Evolutionary conservation across 2,329 filamentous ascomycete genomes (phyloP).

Genomic region (Aaosphaeria arxii): DNA sequence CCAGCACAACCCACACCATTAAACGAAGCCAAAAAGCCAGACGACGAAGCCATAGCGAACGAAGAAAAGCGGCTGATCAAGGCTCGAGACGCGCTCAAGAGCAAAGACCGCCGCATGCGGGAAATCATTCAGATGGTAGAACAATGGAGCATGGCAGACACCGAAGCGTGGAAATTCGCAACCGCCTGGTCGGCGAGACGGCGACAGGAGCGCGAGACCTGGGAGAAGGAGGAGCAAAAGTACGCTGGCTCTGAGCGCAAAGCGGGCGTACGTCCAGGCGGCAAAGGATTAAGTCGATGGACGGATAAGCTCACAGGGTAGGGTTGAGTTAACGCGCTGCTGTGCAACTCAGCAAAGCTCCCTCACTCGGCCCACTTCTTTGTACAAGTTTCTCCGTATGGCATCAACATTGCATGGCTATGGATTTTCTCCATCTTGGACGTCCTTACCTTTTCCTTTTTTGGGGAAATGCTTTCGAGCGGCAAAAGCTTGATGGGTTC

Average conservation of each 20-base stretch:
- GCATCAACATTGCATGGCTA: too few species aligned
- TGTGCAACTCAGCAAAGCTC: too few species aligned
- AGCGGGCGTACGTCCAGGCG: conserved; percentile 46
- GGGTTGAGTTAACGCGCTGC: too few species aligned
- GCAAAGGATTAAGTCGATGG: background rate
- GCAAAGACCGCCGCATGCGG: conserved; percentile 25
- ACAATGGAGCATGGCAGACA: conserved; percentile 62
- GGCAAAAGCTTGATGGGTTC: too few species aligned
- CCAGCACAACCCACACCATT: conserved; percentile 47
- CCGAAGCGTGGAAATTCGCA: conserved; percentile 74
- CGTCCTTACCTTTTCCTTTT: too few species aligned
- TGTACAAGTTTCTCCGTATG: too few species aligned
- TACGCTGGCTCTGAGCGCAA: conserved; percentile 60
- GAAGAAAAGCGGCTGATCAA: conserved; percentile 58
- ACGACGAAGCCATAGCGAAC: conserved; percentile 51
- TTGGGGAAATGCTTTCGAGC: too few species aligned
- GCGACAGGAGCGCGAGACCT: conserved; percentile 61
- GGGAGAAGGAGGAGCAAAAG: conserved; percentile 67
- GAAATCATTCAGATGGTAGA: conserved; percentile 43
- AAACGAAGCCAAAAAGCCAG: conserved; percentile 50
- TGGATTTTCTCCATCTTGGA: too few species aligned
- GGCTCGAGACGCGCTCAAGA: conserved; percentile 43
- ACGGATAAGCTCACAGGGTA: too few species aligned
- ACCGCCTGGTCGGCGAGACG: conserved; percentile 64
- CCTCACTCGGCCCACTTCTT: too few species aligned